Evolutionary conservation across 1,284 basidiomycete genomes (phyloP).

Genomic region (Chondrostereum purpureum): DNA sequence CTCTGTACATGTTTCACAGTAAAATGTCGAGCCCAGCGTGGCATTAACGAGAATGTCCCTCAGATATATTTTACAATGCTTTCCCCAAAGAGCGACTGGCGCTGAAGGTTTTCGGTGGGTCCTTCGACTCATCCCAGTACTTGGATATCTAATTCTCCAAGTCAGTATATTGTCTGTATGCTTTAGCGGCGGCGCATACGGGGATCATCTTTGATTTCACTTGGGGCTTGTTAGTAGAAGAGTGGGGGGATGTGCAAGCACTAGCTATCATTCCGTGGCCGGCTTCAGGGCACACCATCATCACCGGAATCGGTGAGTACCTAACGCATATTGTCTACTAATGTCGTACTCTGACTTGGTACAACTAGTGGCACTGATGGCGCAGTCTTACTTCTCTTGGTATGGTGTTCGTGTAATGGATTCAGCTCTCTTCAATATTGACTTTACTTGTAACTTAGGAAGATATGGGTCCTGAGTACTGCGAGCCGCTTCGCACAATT

Average conservation of each 20-base stretch:
- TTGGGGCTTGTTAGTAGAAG: background rate
- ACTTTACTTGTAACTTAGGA: background rate
- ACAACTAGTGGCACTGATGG: conserved; percentile 1
- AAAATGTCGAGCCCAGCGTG: no score
- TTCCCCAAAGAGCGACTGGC: background rate
- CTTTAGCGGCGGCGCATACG: background rate
- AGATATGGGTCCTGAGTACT: background rate
- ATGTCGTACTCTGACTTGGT: background rate
- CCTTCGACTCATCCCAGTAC: background rate
- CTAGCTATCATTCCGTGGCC: background rate
- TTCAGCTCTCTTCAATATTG: background rate
- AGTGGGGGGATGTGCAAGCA: background rate
- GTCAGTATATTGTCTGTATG: background rate
- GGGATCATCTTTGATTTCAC: background rate
- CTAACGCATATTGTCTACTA: background rate
- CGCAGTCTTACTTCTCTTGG: background rate
- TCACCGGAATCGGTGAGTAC: background rate
- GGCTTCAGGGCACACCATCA: background rate
- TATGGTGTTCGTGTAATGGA: background rate
- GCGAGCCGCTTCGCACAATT: background rate
- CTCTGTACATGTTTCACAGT: background rate
- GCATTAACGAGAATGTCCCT: background rate
- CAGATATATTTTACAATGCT: background rate
- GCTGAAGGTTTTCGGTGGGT: background rate
- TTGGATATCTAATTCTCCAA: background rate